Evolutionary conservation across 78 protist species (phyloP), one percentile per base, ranked within the genome.

Genomic region (Cavenderia fasciculata): DNA sequence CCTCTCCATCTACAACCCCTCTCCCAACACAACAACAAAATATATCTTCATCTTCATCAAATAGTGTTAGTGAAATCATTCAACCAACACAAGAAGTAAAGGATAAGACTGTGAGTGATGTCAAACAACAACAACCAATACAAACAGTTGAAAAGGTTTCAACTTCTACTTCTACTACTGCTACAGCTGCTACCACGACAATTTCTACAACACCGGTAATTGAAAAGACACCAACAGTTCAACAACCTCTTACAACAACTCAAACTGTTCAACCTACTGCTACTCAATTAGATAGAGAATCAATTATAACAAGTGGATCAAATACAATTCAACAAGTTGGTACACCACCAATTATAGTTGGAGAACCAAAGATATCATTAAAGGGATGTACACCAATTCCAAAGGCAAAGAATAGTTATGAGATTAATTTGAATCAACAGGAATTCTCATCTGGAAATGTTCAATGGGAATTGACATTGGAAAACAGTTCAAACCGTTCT

Each of bases 301-400:
- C 12, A 49, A 12, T 18, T 11, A 19, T 61, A 72, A 36, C 54
- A 54, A 19, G 12, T 0, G 1, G 7, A 21, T 47, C 59, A 29
- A 12, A 49, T 12, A 49, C 54, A 49, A 49, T 14, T 49, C 54
- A 12, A 18, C 54, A 12, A 49, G 54, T n/a, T n/a, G n/a, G n/a
- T n/a, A n/a, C n/a, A n/a, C n/a, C n/a, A n/a, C n/a, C n/a, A n/a
- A n/a, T n/a, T n/a, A n/a, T n/a, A 23, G 44, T 47, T 8, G 14
- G 14, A 21, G 38, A 59, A 51, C 90, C 73, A 19, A 65, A 69
- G 27, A n/a, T 82, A 16, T 56, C 90, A 27, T 33, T 82, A 16
- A 82, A 77, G n/a, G 93, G 93, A 19, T 87, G 93, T 52, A 87
- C 93, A 61, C 93, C 93, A 36, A 77, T 87, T 25, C 36, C 54